Evolutionary conservation across 495 filamentous ascomycete genomes (phyloP), one percentile per base, ranked within the genome.

Genomic region (Astrocystis sublimbata): DNA sequence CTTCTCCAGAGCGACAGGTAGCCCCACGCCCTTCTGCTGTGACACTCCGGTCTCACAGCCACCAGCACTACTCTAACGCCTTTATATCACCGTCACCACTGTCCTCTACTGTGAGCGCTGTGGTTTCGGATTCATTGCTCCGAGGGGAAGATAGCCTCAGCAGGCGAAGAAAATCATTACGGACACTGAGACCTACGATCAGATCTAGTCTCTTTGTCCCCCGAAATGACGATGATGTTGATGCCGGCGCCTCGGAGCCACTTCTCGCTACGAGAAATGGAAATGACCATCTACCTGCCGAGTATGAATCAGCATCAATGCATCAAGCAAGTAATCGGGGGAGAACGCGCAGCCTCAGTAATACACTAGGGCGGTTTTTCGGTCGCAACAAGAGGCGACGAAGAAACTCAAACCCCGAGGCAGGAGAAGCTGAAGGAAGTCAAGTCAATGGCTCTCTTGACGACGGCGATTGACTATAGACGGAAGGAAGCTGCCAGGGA

Each of bases 321-420:
- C 50, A 53, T 2, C 56, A 61, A 7, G 68, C 62, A 42, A 64
- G 60, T 35, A 45, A 70, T 17, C 67, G 73, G 17, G 72, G 73
- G 23, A 65, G 79, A 28, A 76, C 81, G 28, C 72, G 82, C 56
- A 84, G 80, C 68, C 58, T 84, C 33, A 84, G 82, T 57, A 76
- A 76, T 50, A 80, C 81, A 12, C 59, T 84, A 3, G 76, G 80
- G 17, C 76, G 78, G 36, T 68, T 83, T 33, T 77, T 83, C 60
- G 65, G 71, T 3, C 62, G 63, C 19, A 72, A 65, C 24, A 70
- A 60, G 52, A 63, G 66, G 51, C 60, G 63, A 53, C 62, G 61
- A 53, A 47, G 68, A 19, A 61, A 36, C 23, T 65, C 64, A 23
- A 66, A 70, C 55, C 63, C 65, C 2, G 70, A 72, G 52, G 28